Evolutionary conservation across 2,329 filamentous ascomycete species (phyloP).

Genomic region (Penicillium sp.): DNA sequence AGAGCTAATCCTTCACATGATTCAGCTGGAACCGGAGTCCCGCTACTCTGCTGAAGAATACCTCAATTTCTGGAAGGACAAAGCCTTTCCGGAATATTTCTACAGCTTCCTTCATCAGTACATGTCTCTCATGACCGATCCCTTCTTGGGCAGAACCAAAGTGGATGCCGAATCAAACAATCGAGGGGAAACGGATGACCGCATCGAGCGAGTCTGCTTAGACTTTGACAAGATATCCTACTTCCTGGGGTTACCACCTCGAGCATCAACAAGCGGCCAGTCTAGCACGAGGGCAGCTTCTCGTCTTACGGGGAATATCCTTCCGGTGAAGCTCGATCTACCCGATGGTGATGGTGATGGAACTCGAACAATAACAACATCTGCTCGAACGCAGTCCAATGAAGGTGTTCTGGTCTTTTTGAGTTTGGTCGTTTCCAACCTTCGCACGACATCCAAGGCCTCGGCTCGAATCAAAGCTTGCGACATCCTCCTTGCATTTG

Average conservation of each 20-base stretch:
- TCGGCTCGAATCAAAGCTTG: conserved; percentile 87
- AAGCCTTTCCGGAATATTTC: conserved; percentile 94
- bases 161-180: conserved; percentile 70
- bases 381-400: conserved; percentile 62
- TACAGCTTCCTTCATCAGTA: conserved; percentile 98
- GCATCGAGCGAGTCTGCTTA: conserved; percentile 88
- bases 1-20: conserved; percentile 93
- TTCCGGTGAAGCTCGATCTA: conserved; percentile 82
- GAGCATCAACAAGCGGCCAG: neutral
- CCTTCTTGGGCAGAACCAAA: conserved; percentile 73
- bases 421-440: conserved; percentile 81
- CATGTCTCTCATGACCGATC: conserved; percentile 93
- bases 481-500: conserved; percentile 87
- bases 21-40: conserved; percentile 87
- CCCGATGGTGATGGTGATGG: conserved; percentile 74
- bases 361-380: conserved; percentile 63
- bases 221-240: conserved; percentile 99
- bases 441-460: conserved; percentile 85
- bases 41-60: conserved; percentile 94
- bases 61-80: conserved; percentile 85
- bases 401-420: conserved; percentile 93
- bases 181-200: conserved; percentile 83
- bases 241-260: conserved; percentile 63
- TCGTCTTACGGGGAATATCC: conserved; percentile 34
- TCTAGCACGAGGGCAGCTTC: conserved; percentile 23